A percentile compares a stretch with the other conserved stretches of the same genome.
Conservation (phyloP, 306 rosid species). For the Cucurbita ficifolia region DNA sequence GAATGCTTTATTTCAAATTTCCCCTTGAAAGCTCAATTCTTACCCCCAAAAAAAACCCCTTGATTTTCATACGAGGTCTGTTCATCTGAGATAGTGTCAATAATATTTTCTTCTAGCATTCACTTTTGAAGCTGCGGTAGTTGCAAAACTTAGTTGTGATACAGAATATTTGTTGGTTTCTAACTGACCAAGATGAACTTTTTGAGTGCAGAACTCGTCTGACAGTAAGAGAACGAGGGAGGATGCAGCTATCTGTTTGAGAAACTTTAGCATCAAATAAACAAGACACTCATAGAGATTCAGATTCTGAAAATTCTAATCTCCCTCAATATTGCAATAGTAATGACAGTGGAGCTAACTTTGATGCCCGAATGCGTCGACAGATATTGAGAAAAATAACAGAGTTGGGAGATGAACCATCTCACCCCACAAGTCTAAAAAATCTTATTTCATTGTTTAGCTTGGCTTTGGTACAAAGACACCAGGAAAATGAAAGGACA, state of each 20-base stretch:
- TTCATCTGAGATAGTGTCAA: not conserved
- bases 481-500: not conserved
- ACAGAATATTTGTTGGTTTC: not conserved
- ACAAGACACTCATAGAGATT: constrained; percentile 42
- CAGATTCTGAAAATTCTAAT: constrained; percentile 22
- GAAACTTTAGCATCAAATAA: constrained; percentile 65
- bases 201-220: constrained; percentile 19
- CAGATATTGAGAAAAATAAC: constrained; percentile 63
- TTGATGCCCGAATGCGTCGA: constrained; percentile 80
- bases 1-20: not conserved
- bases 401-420: constrained; percentile 57
- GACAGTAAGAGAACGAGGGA: constrained; percentile 36
- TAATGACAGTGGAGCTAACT: constrained; percentile 57
- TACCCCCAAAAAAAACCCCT: not conserved
- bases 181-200: not conserved
- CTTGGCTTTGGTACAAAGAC: not conserved
- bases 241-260: constrained; percentile 63
- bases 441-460: not conserved
- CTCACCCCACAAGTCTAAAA: constrained; percentile 40
- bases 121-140: not conserved
- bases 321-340: constrained; percentile 28
- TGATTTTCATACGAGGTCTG: not conserved
- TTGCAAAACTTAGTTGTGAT: not conserved
- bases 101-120: not conserved
- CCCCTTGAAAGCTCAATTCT: not conserved